Conservation (phyloP, 225 moss, liverwort and hornwort species). For the Lunularia cruciata region DNA sequence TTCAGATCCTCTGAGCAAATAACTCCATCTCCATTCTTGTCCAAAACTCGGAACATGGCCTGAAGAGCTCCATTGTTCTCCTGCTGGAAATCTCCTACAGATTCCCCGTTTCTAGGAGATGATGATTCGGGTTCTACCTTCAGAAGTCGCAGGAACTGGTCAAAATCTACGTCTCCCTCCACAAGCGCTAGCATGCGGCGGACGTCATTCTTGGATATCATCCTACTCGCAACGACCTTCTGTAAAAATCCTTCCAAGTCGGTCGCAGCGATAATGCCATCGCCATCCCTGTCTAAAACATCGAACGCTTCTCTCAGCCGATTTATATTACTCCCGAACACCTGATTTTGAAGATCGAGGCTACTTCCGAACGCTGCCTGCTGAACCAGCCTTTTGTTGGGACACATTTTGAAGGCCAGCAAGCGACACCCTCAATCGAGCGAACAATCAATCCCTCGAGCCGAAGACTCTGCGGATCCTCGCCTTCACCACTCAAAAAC, state of each 20-base stretch:
- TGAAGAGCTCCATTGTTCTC: slow-evolving; percentile 31
- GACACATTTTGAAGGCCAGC: slow-evolving; percentile 7
- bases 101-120: slow-evolving; percentile 13
- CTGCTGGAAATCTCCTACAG: slow-evolving; percentile 17
- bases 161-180: slow-evolving; percentile 70
- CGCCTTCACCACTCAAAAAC: background rate
- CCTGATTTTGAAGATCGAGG: slow-evolving; percentile 14
- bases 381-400: slow-evolving; percentile 2
- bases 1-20: slow-evolving; percentile 60
- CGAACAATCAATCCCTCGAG: too few species aligned
- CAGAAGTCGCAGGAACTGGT: slow-evolving; percentile 61
- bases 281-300: slow-evolving; percentile 68
- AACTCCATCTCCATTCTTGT: slow-evolving; percentile 77
- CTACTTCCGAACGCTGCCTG: slow-evolving; percentile 14
- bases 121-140: slow-evolving; percentile 34
- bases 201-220: slow-evolving; percentile 53
- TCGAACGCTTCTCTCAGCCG: slow-evolving; percentile 63
- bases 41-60: slow-evolving; percentile 65
- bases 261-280: slow-evolving; percentile 62
- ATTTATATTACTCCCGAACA: slow-evolving; percentile 18
- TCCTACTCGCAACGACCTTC: slow-evolving; percentile 37
- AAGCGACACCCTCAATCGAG: too few species aligned
- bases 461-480: too few species aligned
- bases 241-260: slow-evolving; percentile 57
- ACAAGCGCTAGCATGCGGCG: slow-evolving; percentile 66